Conservation (phyloP, 1,284 basidiomycete species). For the Moesziomyces antarcticus region DNA sequence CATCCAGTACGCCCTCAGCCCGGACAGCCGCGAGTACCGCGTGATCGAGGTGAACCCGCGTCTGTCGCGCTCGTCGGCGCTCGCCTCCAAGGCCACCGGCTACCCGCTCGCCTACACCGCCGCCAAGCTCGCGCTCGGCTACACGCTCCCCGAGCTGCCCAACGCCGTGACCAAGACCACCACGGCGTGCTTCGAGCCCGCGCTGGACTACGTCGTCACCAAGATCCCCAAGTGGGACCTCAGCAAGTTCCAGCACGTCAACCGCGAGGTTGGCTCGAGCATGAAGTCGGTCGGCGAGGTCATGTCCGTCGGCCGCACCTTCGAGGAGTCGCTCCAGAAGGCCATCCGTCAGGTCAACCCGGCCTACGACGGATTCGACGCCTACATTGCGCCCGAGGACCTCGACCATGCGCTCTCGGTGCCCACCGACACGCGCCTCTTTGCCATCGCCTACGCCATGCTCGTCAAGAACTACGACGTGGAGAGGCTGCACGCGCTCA, state of each 20-base stretch:
- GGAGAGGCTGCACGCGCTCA: constrained; percentile 88
- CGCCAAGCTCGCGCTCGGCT: constrained; percentile 98
- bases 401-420: constrained; percentile 80
- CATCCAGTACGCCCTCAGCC: constrained; percentile 98
- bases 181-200: constrained; percentile 99
- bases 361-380: constrained; percentile 76
- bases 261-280: constrained; percentile 92
- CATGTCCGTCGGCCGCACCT: constrained; percentile 99
- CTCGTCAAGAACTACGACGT: constrained; percentile 91
- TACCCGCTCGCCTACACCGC: constrained; percentile 99
- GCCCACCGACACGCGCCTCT: constrained; percentile 90
- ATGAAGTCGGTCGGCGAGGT: constrained; percentile 99
- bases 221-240: constrained; percentile 99
- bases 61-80: constrained; percentile 73
- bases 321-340: constrained; percentile 98
- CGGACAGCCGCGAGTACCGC: constrained; percentile 90
- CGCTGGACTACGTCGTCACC: constrained; percentile 98
- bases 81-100: constrained; percentile 98
- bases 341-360: constrained; percentile 98
- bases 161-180: constrained; percentile 99
- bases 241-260: constrained; percentile 95
- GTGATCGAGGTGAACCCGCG: constrained; percentile 77
- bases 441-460: constrained; percentile 97
- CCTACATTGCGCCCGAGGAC: constrained; percentile 81
- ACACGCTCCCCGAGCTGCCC: constrained; percentile 96